These are phyloP conservation scores for Trichopus zeylanicus DNA, from an alignment of 116 monocot genomes.

Conservation along the genomic window DNA sequence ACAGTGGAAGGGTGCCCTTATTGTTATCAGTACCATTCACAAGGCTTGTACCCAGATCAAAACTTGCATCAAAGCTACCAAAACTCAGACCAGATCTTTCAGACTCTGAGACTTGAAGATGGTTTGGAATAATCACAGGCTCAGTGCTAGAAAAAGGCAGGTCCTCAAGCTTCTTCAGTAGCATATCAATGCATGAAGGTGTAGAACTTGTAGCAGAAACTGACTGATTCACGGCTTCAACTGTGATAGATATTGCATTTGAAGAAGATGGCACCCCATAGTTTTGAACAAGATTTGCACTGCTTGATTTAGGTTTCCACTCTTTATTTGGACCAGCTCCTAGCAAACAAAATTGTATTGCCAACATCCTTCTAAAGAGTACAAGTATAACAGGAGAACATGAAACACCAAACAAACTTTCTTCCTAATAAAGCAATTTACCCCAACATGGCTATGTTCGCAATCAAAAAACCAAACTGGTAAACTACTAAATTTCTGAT, in stretches of 20 bases:
- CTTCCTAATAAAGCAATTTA: too few relatives aligned
- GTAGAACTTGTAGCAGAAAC: slow-evolving; percentile 14
- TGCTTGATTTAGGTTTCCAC: slow-evolving; percentile 85
- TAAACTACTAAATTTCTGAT: too few relatives aligned
- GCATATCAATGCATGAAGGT: slow-evolving; percentile 10
- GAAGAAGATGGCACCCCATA: slow-evolving; percentile 13
- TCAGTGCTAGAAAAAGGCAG: slow-evolving; percentile 46
- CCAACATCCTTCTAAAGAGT: too few relatives aligned
- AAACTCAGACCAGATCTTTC: slow-evolving; percentile 73
- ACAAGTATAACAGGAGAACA: too few relatives aligned
- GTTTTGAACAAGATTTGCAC: slow-evolving; percentile 19
- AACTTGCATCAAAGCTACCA: slow-evolving; percentile 86
- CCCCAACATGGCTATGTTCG: too few relatives aligned
- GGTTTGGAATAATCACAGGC: slow-evolving; percentile 83
- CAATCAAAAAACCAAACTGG: too few relatives aligned
- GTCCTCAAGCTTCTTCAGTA: slow-evolving; percentile 50
- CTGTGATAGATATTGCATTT: slow-evolving; percentile 14
- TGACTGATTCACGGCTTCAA: slow-evolving; percentile 16
- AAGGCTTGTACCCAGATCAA: slow-evolving; percentile 19
- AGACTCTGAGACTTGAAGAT: slow-evolving; percentile 85
- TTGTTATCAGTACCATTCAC: slow-evolving; percentile 29
- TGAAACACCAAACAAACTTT: too few relatives aligned
- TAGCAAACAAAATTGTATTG: too few relatives aligned
- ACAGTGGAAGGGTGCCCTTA: slow-evolving; percentile 20
- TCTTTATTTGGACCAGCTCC: slow-evolving; percentile 51